Base-by-base conservation (phyloP, 495 filamentous ascomycete genomes). In the Corynascus novoguineensis region DNA sequence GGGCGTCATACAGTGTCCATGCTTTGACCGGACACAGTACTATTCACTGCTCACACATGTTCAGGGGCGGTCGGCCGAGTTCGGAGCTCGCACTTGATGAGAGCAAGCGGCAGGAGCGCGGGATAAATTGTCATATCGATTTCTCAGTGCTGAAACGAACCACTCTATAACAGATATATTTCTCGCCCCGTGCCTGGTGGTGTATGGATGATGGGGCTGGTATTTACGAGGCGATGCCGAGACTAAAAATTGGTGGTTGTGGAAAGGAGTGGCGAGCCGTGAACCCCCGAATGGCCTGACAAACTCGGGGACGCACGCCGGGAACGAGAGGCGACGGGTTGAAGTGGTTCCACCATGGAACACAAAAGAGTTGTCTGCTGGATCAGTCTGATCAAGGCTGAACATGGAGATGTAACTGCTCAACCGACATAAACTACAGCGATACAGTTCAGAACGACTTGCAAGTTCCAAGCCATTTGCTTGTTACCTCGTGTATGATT, bases 231-330 rank as follows among this genome's bases (percentile, higher is more conserved):
- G 9, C 35, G 55, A 31, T 19, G n/a, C n/a, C 47, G 47, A 35
- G 47, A 50, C 48, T 58, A n/a, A n/a, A n/a, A n/a, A n/a, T n/a
- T n/a, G n/a, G n/a, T 38, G 55, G 46, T 38, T 52, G 10, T 53
- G 31, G 9, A 21, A 28, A 40, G 31, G 28, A n/a, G 53, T 56
- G 53, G 53, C 29, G 53, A 35, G 42, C 10, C 8, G 7, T 15
- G 51, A 22, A 27, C 3, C 48, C 14, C 28, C 22, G 51, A 40
- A 29, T 46, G 52, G 40, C 19, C 55, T 40, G 46, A 49, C 28
- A n/a, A n/a, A n/a, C n/a, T n/a, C n/a, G n/a, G n/a, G n/a, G n/a
- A n/a, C n/a, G n/a, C n/a, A 56, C 35, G 15, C 35, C 15, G 5
- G 14, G 35, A 38, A n/a, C 4, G 14, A 37, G 1, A 11, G 10